A percentile compares a stretch with the other conserved stretches of the same genome.
Conservation (phyloP, 441 rosid genomes). For the Pelargonium fulgidum region DNA sequence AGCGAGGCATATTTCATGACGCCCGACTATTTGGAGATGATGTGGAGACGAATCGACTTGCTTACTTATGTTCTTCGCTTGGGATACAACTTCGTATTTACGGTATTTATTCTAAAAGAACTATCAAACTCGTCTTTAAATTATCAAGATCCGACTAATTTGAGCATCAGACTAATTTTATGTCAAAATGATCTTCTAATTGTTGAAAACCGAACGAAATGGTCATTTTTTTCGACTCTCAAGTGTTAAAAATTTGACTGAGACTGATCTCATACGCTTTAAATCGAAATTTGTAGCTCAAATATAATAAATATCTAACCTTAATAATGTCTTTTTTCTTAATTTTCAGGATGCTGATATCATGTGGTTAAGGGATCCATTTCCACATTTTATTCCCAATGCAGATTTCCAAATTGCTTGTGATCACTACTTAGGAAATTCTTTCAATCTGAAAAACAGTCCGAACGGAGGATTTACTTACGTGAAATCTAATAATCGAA, state of each 20-base stretch:
- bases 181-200: too few species aligned
- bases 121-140: too few species aligned
- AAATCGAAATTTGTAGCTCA: too few species aligned
- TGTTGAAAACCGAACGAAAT: too few species aligned
- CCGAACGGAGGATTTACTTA: constrained; percentile 28
- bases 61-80: constrained; percentile 28
- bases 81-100: constrained; percentile 42
- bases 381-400: constrained; percentile 22
- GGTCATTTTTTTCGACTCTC: too few species aligned
- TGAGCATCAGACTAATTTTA: not conserved
- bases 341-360: constrained; percentile 26
- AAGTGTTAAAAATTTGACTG: too few species aligned
- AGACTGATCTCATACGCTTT: too few species aligned
- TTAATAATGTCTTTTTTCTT: too few species aligned
- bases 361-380: constrained; percentile 28
- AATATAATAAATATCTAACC: too few species aligned
- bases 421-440: constrained; percentile 13
- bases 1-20: constrained; percentile 34
- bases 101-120: constrained; percentile 23
- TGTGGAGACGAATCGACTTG: constrained; percentile 44
- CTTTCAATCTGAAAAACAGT: constrained; percentile 4
- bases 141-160: too few species aligned
- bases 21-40: constrained; percentile 36
- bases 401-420: constrained; percentile 33
- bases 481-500: constrained; percentile 20